phyloP scores from a whole-genome alignment of 1,284 basidiomycete genomes.

The Trametes sp. region DNA sequence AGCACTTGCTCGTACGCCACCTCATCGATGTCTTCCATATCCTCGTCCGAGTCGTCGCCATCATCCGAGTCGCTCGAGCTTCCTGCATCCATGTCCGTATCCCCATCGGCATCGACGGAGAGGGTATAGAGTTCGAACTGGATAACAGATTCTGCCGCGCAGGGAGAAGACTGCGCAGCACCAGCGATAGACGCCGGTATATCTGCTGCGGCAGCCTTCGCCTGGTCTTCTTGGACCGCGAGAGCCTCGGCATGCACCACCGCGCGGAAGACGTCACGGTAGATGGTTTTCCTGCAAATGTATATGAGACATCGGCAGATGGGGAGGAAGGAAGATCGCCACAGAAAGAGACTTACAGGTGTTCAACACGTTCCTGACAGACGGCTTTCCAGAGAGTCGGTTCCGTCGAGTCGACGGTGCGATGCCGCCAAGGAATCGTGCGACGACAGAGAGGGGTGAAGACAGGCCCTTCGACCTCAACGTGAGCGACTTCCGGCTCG shows the following conservation, averaged over 20 bases:
- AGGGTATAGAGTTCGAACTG: conserved; percentile 30
- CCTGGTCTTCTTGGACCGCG: not conserved
- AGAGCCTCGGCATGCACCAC: conserved; percentile 27
- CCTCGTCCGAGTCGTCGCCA: conserved; percentile 19
- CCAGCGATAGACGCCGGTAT: not conserved
- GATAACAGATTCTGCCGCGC: too few species aligned
- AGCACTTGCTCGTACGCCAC: conserved; percentile 19
- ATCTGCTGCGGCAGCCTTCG: conserved; percentile 6
- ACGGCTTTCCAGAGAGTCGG: conserved; percentile 26
- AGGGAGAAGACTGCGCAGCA: not conserved
- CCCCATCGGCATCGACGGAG: conserved; percentile 18
- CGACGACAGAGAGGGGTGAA: conserved; percentile 16
- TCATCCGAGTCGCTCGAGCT: conserved; percentile 2
- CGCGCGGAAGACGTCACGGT: conserved; percentile 21
- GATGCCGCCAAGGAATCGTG: conserved; percentile 5
- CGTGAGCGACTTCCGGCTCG: not conserved
- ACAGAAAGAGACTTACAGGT: conserved; percentile 16
- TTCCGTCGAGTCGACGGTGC: conserved; percentile 17
- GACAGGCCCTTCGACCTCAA: not conserved
- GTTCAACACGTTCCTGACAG: conserved; percentile 30
- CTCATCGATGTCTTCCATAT: conserved; percentile 17
- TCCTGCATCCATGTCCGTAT: conserved; percentile 15
- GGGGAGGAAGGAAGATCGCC: not conserved
- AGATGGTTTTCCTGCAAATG: conserved; percentile 19
- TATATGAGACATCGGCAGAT: not conserved